phyloP scores from a whole-genome alignment of 73 alveolate species.

The Effrenium voratum region DNA sequence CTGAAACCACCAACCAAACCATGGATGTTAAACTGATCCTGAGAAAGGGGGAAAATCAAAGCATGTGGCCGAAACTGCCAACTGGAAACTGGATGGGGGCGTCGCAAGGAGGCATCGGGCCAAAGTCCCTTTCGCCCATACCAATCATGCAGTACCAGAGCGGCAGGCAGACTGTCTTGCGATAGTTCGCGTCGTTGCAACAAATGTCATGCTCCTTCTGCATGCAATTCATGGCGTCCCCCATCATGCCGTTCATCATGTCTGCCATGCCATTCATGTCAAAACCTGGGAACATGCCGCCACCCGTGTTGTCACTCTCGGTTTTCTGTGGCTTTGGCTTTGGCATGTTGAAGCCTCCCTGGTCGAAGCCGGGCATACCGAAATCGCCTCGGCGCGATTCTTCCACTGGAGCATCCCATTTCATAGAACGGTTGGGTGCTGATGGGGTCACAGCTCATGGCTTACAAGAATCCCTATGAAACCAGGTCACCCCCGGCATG shows the following conservation, averaged over 20 bases:
- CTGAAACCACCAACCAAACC: too few species aligned
- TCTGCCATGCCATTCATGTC: conserved; percentile 50
- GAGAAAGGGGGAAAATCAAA: too few species aligned
- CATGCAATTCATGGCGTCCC: conserved; percentile 32
- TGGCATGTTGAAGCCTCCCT: background rate
- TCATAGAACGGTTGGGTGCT: too few species aligned
- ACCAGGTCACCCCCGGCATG: too few species aligned
- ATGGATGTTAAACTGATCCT: too few species aligned
- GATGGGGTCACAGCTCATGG: conserved; percentile 1
- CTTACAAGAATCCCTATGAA: too few species aligned
- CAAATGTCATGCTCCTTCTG: conserved; percentile 52
- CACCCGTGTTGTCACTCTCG: background rate
- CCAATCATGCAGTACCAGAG: conserved; percentile 23
- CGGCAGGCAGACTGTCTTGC: conserved; percentile 35
- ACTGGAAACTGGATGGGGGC: conserved; percentile 26
- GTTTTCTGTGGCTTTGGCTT: background rate
- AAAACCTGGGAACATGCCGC: conserved; percentile 48
- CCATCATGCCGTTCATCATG: conserved; percentile 36
- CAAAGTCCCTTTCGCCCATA: conserved; percentile 46
- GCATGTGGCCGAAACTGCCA: too few species aligned
- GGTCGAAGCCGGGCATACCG: background rate
- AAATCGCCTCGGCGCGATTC: background rate
- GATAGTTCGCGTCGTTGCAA: conserved; percentile 8
- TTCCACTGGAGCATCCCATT: conserved; percentile 21
- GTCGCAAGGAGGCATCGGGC: conserved; percentile 52